These are phyloP conservation scores for Clavariopsis aquatica DNA, from an alignment of 495 filamentous ascomycete species.

Conservation along the genomic window DNA sequence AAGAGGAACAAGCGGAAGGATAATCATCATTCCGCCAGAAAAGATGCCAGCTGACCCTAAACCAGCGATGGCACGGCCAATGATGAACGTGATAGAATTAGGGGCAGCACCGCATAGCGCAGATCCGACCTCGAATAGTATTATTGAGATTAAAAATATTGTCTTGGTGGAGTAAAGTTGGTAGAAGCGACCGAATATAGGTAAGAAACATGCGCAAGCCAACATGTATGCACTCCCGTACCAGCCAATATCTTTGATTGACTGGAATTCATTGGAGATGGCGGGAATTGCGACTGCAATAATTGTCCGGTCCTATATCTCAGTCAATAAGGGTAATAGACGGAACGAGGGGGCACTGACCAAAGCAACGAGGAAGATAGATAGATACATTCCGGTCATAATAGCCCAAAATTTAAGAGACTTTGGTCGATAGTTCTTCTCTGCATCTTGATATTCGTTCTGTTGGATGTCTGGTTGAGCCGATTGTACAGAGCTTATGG, in stretches of 20 bases:
- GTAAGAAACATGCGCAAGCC: constrained; percentile 54
- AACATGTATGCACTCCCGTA: constrained; percentile 72
- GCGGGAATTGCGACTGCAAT: constrained; percentile 80
- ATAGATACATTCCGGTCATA: constrained; percentile 39
- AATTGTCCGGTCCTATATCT: constrained; percentile 62
- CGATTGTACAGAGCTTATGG: background rate
- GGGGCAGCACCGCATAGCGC: constrained; percentile 32
- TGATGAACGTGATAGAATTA: constrained; percentile 34
- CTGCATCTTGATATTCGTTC: constrained; percentile 47
- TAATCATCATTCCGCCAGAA: constrained; percentile 31
- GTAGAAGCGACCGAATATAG: constrained; percentile 45
- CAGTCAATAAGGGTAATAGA: too few relatives aligned
- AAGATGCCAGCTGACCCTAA: constrained; percentile 35
- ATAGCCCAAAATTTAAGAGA: constrained; percentile 37
- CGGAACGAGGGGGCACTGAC: background rate
- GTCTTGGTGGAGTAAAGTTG: constrained; percentile 46
- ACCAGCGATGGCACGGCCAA: constrained; percentile 41
- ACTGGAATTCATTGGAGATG: constrained; percentile 76
- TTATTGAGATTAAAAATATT: constrained; percentile 27
- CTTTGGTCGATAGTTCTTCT: constrained; percentile 47
- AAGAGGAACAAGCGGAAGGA: constrained; percentile 27
- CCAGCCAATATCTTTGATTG: constrained; percentile 76
- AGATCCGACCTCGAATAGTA: constrained; percentile 35
- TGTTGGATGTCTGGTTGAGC: background rate
- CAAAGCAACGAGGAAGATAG: constrained; percentile 22